Percentiles rank a stretch among this genome's conserved stretches.
Evolutionary conservation across 2,329 filamentous ascomycete species (phyloP).

Genomic region (Diaporthe caulivora): DNA sequence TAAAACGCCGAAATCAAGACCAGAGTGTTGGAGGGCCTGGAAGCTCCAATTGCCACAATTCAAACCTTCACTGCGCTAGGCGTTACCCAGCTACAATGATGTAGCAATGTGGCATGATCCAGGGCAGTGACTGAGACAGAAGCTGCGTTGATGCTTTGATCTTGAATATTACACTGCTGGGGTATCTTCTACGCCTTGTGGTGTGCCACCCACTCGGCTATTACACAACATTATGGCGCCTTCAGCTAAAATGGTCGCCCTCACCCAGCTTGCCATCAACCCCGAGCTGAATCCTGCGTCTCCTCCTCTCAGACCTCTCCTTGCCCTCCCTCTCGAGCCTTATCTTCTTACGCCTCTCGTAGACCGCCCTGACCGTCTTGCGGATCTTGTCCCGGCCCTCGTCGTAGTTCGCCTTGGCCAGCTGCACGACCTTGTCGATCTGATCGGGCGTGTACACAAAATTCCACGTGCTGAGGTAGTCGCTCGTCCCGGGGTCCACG

Average conservation of each 20-base stretch:
- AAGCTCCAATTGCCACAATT: neutral
- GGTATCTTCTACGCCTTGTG: conserved; percentile 30
- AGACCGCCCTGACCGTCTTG: conserved; percentile 86
- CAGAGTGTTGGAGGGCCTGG: neutral
- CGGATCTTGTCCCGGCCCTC: conserved; percentile 85
- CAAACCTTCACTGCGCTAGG: no score
- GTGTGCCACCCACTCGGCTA: neutral
- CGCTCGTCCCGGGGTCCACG: conserved; percentile 85
- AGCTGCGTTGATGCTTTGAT: neutral
- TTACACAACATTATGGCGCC: neutral
- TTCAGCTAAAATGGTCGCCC: conserved; percentile 75
- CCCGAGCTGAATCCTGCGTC: conserved; percentile 62
- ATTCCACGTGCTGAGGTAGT: conserved; percentile 97
- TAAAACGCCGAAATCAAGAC: conserved; percentile 17
- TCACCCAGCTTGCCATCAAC: conserved; percentile 69
- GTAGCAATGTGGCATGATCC: no score
- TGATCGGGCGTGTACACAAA: conserved; percentile 95
- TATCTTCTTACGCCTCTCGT: conserved; percentile 85
- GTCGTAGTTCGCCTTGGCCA: conserved; percentile 88
- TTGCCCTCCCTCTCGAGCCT: conserved; percentile 67
- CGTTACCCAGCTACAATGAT: neutral
- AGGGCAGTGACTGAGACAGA: neutral
- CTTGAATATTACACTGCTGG: neutral
- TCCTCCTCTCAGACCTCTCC: conserved; percentile 55
- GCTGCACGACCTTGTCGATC: conserved; percentile 83